Evolutionary conservation across 768 basidiomycete genomes (phyloP).

Genomic region (Pulveroboletus sp.): DNA sequence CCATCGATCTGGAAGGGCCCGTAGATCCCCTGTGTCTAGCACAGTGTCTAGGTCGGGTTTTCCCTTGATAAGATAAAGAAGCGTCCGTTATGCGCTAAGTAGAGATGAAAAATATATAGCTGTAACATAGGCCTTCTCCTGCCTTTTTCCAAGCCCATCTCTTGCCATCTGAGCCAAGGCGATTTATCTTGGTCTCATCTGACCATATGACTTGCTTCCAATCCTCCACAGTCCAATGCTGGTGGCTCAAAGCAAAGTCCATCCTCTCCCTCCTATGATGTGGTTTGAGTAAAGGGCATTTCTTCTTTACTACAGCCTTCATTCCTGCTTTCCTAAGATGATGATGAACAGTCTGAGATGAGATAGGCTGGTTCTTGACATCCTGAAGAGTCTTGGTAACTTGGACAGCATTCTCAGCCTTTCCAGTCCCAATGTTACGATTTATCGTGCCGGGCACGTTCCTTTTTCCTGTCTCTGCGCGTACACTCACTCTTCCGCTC

Average conservation of each 20-base stretch:
- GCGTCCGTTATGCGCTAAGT: no score
- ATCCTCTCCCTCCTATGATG: background rate
- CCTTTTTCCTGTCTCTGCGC: no score
- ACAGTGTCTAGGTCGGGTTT: no score
- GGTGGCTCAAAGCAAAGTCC: background rate
- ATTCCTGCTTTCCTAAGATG: background rate
- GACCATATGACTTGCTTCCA: background rate
- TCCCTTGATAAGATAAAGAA: no score
- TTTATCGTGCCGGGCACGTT: no score
- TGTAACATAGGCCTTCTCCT: background rate
- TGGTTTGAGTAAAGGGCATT: background rate
- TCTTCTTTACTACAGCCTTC: constrained; percentile 1
- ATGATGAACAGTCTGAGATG: background rate
- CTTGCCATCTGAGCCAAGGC: background rate
- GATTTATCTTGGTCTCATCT: no score
- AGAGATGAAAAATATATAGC: no score
- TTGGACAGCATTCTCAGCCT: background rate
- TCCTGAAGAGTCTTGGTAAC: background rate
- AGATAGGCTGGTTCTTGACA: background rate
- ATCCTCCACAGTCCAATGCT: background rate
- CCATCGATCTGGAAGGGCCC: no score
- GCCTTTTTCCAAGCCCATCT: background rate
- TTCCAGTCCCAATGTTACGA: background rate
- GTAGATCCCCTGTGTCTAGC: no score
- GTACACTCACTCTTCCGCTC: no score